Conservation (phyloP, 768 basidiomycete genomes). For the Pleurotus giganteus region DNA sequence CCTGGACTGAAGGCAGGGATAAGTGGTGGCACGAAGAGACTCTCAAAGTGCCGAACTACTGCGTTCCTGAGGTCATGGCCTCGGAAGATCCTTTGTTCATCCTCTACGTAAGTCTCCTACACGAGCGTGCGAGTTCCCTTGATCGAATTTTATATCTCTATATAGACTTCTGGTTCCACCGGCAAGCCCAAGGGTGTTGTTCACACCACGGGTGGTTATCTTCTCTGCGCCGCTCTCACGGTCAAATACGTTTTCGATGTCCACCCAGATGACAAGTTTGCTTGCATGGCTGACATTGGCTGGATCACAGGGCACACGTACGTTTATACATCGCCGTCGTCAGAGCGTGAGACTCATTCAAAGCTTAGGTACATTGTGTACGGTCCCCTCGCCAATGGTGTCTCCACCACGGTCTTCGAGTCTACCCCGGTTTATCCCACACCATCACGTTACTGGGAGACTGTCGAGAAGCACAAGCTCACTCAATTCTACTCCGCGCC, state of each 20-base stretch:
- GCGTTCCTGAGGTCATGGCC: constrained; percentile 83
- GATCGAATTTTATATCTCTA: background rate
- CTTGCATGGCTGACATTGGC: constrained; percentile 98
- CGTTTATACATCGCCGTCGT: constrained; percentile 17
- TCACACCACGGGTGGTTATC: constrained; percentile 85
- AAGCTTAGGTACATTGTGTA: constrained; percentile 83
- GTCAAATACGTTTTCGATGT: constrained; percentile 98
- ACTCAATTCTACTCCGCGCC: constrained; percentile 97
- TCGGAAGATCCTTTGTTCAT: constrained; percentile 98
- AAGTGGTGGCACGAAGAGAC: constrained; percentile 97
- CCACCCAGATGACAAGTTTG: constrained; percentile 92
- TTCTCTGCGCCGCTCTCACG: constrained; percentile 87
- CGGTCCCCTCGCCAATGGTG: constrained; percentile 86
- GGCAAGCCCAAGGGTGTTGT: constrained; percentile 98
- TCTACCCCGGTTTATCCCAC: constrained; percentile 96
- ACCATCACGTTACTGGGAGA: constrained; percentile 95
- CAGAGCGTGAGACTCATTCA: constrained; percentile 4
- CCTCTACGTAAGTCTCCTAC: constrained; percentile 74
- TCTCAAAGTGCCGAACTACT: constrained; percentile 80
- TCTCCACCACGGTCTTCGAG: constrained; percentile 90
- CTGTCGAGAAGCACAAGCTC: constrained; percentile 87
- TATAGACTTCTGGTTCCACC: constrained; percentile 88
- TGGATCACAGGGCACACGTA: constrained; percentile 98
- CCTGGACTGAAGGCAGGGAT: constrained; percentile 83
- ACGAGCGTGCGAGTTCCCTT: background rate